Evolutionary conservation across 331 rosid genomes (phyloP).

Genomic region (Malus hybrid): DNA sequence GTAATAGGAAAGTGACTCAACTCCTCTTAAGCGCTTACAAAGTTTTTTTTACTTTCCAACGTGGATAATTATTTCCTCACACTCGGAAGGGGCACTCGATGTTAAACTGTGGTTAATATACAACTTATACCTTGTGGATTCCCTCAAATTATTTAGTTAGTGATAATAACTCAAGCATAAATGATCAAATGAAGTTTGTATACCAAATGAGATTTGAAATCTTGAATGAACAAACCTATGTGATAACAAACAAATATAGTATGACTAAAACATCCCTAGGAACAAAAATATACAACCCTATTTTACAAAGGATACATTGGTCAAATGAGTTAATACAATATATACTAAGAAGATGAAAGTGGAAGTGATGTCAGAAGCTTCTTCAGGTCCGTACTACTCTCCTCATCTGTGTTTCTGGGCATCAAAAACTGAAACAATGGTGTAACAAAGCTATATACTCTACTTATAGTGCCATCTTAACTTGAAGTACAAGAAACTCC

Average conservation of each 20-base stretch:
- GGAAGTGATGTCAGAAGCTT: slow-evolving; percentile 18
- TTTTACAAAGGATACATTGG: slow-evolving; percentile 8
- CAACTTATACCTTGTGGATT: background rate
- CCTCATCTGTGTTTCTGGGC: slow-evolving; percentile 3
- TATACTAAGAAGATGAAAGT: slow-evolving; percentile 6
- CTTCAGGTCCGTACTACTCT: slow-evolving; percentile 21
- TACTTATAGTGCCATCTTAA: background rate
- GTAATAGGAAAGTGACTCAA: background rate
- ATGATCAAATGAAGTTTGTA: background rate
- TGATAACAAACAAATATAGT: background rate
- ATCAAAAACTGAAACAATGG: slow-evolving; percentile 21
- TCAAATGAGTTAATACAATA: background rate
- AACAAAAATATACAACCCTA: slow-evolving; percentile 20
- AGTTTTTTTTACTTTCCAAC: background rate
- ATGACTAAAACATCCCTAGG: slow-evolving; percentile 2
- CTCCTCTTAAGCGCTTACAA: too few species aligned
- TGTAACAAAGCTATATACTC: slow-evolving; percentile 1
- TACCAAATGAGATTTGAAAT: slow-evolving; percentile 13
- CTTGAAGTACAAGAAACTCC: slow-evolving; percentile 5
- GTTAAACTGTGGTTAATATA: too few species aligned
- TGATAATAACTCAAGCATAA: background rate
- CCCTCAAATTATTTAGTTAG: background rate
- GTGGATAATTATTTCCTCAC: background rate
- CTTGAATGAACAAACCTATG: slow-evolving; percentile 24
- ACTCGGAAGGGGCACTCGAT: background rate